phyloP scores from a whole-genome alignment of 371 early-diverging fungal genomes.

The Mucor lusitanicus region DNA sequence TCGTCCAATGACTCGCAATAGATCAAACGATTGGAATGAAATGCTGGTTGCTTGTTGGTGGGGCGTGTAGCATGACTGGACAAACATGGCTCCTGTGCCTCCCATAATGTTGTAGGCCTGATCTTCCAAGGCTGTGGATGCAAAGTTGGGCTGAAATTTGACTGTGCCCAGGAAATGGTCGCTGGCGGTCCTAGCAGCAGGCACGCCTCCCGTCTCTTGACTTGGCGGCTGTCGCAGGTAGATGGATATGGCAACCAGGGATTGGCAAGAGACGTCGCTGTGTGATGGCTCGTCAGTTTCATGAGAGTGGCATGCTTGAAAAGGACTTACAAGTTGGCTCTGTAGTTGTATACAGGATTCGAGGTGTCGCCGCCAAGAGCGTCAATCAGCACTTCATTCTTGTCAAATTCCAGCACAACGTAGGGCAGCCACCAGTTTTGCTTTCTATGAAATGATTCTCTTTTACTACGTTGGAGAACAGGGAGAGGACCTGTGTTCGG shows the following conservation, averaged over 20 bases:
- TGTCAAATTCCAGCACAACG: conserved; percentile 91
- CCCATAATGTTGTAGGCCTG: conserved; percentile 35
- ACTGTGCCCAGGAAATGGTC: conserved; percentile 73
- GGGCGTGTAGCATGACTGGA: conserved; percentile 73
- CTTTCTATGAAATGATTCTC: conserved; percentile 73
- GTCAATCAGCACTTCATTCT: conserved; percentile 88
- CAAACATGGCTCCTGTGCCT: conserved; percentile 65
- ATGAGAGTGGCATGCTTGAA: background rate
- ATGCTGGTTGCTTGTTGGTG: conserved; percentile 66
- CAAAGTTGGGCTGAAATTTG: conserved; percentile 68
- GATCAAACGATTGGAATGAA: conserved; percentile 90
- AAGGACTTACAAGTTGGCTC: conserved; percentile 82
- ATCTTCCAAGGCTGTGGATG: conserved; percentile 46
- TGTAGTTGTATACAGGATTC: conserved; percentile 83
- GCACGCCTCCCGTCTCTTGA: conserved; percentile 34
- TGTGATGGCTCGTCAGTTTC: conserved; percentile 5
- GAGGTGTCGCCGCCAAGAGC: conserved; percentile 75
- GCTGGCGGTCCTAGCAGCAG: conserved; percentile 44
- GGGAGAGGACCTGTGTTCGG: conserved; percentile 15
- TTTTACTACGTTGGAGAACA: conserved; percentile 37
- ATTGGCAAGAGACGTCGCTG: conserved; percentile 89
- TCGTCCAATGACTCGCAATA: conserved; percentile 94
- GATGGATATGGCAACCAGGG: conserved; percentile 82
- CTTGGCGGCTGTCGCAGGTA: conserved; percentile 71
- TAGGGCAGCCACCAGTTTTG: conserved; percentile 83